Conservation (phyloP, 169 alveolate species). For the Plasmodium cynomolgi region DNA sequence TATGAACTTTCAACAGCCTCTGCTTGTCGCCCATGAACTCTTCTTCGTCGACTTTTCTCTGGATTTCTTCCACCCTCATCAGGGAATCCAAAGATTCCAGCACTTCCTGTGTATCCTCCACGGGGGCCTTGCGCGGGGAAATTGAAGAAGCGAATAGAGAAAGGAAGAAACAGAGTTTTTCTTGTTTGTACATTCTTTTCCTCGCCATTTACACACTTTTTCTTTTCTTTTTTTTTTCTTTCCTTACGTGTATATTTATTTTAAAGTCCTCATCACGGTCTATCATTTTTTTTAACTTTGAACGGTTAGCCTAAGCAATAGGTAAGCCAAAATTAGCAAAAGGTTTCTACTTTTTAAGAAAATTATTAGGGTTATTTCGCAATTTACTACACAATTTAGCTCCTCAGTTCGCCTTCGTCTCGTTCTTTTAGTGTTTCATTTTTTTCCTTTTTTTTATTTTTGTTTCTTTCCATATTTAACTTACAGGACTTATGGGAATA, state of each 20-base stretch:
- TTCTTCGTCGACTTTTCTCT: conserved; percentile 80
- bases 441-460: neutral
- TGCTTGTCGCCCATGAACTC: conserved; percentile 83
- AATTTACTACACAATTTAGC: neutral
- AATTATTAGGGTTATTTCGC: neutral
- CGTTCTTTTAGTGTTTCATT: neutral
- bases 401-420: neutral
- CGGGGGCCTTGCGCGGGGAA: conserved; percentile 46
- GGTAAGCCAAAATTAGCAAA: neutral
- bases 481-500: conserved; percentile 70
- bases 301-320: conserved; percentile 45
- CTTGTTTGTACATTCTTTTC: conserved; percentile 38
- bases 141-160: conserved; percentile 3
- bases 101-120: conserved; percentile 46
- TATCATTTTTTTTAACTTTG: conserved; percentile 63
- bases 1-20: conserved; percentile 79
- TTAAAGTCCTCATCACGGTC: conserved; percentile 73
- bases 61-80: conserved; percentile 85
- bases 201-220: neutral
- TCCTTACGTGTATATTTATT: conserved; percentile 69
- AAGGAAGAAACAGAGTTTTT: conserved; percentile 34
- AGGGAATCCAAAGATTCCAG: conserved; percentile 76
- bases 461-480: conserved; percentile 1
- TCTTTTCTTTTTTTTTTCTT: neutral
- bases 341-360: neutral